These are phyloP conservation scores for Periconia macrospinosa DNA, from an alignment of 2,329 filamentous ascomycete genomes.

Conservation along the genomic window DNA sequence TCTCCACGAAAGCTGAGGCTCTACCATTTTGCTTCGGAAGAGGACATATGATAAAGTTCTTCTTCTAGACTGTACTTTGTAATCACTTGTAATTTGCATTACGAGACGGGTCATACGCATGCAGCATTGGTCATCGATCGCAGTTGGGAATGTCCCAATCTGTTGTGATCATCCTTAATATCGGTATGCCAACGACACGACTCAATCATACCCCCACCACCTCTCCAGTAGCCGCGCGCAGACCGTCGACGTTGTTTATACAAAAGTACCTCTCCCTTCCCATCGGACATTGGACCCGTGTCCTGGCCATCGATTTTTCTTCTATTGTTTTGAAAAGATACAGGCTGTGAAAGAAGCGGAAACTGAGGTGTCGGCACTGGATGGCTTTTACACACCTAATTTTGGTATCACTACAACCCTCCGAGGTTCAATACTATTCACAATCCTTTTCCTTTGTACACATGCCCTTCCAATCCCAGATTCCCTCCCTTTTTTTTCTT, in stretches of 20 bases:
- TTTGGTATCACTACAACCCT: conserved; percentile 26
- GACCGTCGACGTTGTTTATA: conserved; percentile 17
- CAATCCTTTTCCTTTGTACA: conserved; percentile 3
- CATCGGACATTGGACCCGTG: neutral
- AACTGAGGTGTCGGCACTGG: conserved; percentile 8
- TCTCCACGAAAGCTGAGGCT: conserved; percentile 1
- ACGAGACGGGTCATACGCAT: conserved; percentile 18
- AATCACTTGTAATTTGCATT: conserved; percentile 45
- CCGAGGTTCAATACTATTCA: conserved; percentile 15
- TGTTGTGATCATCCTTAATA: neutral
- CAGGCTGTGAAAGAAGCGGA: conserved; percentile 12
- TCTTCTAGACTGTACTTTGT: conserved; percentile 40
- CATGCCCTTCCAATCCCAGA: neutral
- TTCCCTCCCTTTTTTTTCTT: neutral
- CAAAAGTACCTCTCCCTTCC: conserved; percentile 19
- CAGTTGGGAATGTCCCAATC: conserved; percentile 5
- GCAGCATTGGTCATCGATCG: conserved; percentile 8
- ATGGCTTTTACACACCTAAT: conserved; percentile 29
- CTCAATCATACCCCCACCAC: conserved; percentile 8
- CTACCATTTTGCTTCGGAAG: conserved; percentile 22
- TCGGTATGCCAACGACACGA: conserved; percentile 4
- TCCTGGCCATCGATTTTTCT: conserved; percentile 4
- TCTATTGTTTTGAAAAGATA: conserved; percentile 10
- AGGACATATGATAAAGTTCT: conserved; percentile 6
- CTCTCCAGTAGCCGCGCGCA: conserved; percentile 14